Percentiles rank a stretch among this genome's conserved stretches.
Evolutionary conservation across 306 rosid species (phyloP).

Genomic region (Casuarina equisetifolia): DNA sequence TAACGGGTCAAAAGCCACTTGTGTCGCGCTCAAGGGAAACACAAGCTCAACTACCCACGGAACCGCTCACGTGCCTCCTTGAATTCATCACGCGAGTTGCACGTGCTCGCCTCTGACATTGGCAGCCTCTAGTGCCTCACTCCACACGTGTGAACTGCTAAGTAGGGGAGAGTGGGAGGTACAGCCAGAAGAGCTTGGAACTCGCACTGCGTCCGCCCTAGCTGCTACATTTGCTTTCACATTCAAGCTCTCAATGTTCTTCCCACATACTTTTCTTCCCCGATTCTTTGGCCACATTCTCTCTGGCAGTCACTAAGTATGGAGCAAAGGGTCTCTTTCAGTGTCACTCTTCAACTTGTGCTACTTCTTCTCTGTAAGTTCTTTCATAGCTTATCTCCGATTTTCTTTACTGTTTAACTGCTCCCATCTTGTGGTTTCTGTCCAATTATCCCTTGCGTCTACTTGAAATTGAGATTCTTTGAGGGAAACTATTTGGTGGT

Average conservation of each 20-base stretch:
- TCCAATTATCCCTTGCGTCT: constrained; percentile 8
- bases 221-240: constrained; percentile 10
- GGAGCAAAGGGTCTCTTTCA: constrained; percentile 29
- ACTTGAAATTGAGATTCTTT: background rate
- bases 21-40: constrained; percentile 1
- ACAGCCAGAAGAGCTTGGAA: background rate
- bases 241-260: background rate
- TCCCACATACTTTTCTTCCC: constrained; percentile 13
- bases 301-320: constrained; percentile 23
- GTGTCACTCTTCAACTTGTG: constrained; percentile 30
- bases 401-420: constrained; percentile 4
- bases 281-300: constrained; percentile 21
- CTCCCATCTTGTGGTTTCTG: background rate
- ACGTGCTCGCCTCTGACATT: constrained; percentile 45
- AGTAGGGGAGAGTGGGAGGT: background rate
- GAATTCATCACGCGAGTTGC: constrained; percentile 26
- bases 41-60: constrained; percentile 10
- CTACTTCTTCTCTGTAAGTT: constrained; percentile 41
- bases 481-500: background rate
- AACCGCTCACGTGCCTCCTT: constrained; percentile 40
- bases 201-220: background rate
- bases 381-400: constrained; percentile 3
- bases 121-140: constrained; percentile 21
- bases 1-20: constrained; percentile 9
- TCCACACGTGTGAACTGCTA: constrained; percentile 26